Evolutionary conservation across 176 grass and related monocot species (phyloP).

Genomic region (Pontederia paniculata): DNA sequence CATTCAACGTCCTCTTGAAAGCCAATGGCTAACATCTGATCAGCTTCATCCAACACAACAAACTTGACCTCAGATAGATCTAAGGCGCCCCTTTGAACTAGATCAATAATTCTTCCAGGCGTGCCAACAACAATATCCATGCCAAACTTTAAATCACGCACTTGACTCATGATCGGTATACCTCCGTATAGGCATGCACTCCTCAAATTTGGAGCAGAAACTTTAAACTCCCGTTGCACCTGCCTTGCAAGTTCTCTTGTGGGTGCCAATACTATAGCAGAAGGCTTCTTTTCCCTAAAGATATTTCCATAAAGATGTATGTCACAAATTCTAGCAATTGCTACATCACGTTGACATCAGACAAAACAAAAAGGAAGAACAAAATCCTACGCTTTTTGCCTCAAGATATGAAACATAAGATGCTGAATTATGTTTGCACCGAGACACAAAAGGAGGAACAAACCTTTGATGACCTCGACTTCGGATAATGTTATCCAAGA

Average conservation of each 20-base stretch:
- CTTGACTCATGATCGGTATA: conserved; percentile 72
- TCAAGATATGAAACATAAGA: not conserved
- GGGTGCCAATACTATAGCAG: conserved; percentile 79
- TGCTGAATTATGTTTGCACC: not conserved
- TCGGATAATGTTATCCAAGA: conserved; percentile 71
- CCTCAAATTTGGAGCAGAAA: conserved; percentile 55
- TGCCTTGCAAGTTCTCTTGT: conserved; percentile 94
- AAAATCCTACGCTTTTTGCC: conserved; percentile 38
- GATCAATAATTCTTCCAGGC: conserved; percentile 82
- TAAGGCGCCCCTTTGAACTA: conserved; percentile 61
- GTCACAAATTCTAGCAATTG: too few relatives aligned
- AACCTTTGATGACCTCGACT: conserved; percentile 75
- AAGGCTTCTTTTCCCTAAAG: conserved; percentile 30
- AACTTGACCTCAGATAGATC: conserved; percentile 53
- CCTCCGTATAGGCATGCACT: conserved; percentile 87
- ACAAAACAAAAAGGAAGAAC: too few relatives aligned
- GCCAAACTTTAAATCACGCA: conserved; percentile 68
- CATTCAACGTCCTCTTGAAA: conserved; percentile 83
- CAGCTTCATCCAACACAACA: conserved; percentile 96
- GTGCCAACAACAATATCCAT: conserved; percentile 88
- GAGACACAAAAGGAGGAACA: conserved; percentile 6
- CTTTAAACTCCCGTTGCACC: conserved; percentile 90
- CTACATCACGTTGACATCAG: too few relatives aligned
- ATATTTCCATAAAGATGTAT: too few relatives aligned
- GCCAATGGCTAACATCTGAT: conserved; percentile 92